Evolutionary conservation across 495 filamentous ascomycete species (phyloP).

Genomic region (Hyaloscypha bicolor): DNA sequence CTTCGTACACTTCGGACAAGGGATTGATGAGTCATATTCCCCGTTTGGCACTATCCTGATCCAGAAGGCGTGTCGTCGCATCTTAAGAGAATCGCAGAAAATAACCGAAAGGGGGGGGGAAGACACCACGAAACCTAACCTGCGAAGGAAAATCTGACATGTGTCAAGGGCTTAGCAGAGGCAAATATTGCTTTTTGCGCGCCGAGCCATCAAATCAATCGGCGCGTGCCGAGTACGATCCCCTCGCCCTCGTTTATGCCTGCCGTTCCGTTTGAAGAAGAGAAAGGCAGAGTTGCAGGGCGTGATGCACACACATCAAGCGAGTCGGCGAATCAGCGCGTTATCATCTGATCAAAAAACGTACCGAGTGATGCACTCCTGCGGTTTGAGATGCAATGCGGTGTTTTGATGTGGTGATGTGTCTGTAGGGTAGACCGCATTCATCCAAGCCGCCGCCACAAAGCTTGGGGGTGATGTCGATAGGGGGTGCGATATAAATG

Average conservation of each 20-base stretch:
- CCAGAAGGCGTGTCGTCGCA: background rate
- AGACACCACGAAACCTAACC: background rate
- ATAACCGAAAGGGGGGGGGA: background rate
- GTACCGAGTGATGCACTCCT: slow-evolving; percentile 18
- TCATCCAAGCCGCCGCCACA: slow-evolving; percentile 2
- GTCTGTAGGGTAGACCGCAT: slow-evolving; percentile 13
- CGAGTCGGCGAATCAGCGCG: slow-evolving; percentile 6
- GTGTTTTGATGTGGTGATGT: background rate
- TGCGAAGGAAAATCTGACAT: slow-evolving; percentile 2
- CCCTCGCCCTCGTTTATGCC: slow-evolving; percentile 1
- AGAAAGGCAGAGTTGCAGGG: background rate
- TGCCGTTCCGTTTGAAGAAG: slow-evolving; percentile 8
- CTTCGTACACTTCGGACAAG: background rate
- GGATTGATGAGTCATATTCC: background rate
- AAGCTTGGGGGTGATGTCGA: background rate
- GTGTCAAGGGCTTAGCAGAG: background rate
- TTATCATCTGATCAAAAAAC: slow-evolving; percentile 23
- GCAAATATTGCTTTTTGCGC: slow-evolving; percentile 24
- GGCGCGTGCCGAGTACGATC: slow-evolving; percentile 3
- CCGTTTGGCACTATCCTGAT: background rate
- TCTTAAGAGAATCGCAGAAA: background rate
- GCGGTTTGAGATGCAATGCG: slow-evolving; percentile 3
- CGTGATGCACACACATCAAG: background rate
- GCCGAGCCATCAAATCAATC: slow-evolving; percentile 16
- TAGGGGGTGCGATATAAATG: background rate